Evolutionary conservation across 106 monocot genomes (phyloP).

Genomic region (Platanthera zijinensis): DNA sequence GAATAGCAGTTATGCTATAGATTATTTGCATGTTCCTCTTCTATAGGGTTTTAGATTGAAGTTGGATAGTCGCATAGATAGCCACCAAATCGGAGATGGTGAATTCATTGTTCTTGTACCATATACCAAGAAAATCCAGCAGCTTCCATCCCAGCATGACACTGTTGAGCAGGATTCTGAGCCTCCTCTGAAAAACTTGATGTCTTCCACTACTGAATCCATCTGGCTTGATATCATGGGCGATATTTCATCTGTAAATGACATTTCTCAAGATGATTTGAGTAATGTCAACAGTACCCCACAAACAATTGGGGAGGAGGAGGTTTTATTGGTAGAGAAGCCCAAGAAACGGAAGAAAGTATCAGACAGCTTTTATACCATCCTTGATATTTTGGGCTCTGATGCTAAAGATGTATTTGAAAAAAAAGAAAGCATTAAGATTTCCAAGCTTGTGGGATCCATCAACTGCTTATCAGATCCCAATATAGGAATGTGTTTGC

Average conservation of each 20-base stretch:
- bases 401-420: slow-evolving; percentile 18
- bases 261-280: slow-evolving; percentile 4
- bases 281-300: not conserved
- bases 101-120: slow-evolving; percentile 80
- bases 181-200: not conserved
- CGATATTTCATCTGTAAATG: slow-evolving; percentile 48
- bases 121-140: slow-evolving; percentile 49
- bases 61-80: slow-evolving; percentile 22
- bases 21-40: not conserved
- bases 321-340: not conserved
- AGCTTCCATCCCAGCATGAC: not conserved
- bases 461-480: slow-evolving; percentile 42
- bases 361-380: not conserved
- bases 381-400: slow-evolving; percentile 29
- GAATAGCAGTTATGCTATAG: not conserved
- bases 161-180: not conserved
- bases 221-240: slow-evolving; percentile 72
- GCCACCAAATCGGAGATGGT: slow-evolving; percentile 15
- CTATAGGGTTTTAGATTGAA: slow-evolving; percentile 59
- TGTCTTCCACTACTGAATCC: slow-evolving; percentile 27
- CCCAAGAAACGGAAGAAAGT: slow-evolving; percentile 9
- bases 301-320: not conserved
- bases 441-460: slow-evolving; percentile 22
- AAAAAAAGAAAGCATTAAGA: slow-evolving; percentile 1
- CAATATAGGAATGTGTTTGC: slow-evolving; percentile 30